Evolutionary conservation across 2,329 filamentous ascomycete genomes (phyloP), one percentile per base, ranked within the genome.

Genomic region (Fusarium lyarnte): DNA sequence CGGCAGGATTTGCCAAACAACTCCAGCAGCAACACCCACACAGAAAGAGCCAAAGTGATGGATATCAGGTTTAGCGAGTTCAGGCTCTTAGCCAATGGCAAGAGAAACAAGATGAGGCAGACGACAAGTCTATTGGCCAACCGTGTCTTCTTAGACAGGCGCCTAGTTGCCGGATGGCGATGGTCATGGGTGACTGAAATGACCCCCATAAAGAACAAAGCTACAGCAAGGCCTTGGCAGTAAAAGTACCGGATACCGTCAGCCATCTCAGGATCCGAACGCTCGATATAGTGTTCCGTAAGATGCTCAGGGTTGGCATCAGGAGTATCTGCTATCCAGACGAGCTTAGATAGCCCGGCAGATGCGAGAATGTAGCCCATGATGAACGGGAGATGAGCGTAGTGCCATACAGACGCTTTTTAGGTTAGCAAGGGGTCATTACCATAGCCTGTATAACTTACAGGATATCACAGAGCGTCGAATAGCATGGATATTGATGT

Each of bases 291-390:
- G 19, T 81, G 78, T 33, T 87, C 84, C 11, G 85, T 87, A 1
- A 92, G 81, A 36, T 83, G 81, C 13, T 87, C 81, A 2, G 83
- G 66, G 39, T 88, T 81, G 2, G 88, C 80, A 64, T 86, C 80
- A 4, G 81, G 72, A 39, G 83, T 85, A 78, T 92, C 90, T 58
- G 87, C 85, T 14, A 88, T 86, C 2, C 91, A 81, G 36, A 92
- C 89, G 1, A 92, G 83, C 64, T 87, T 85, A 9, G 87, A 87
- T 29, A 92, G 82, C 6, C 87, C 87, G 6, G 88, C 86, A 31
- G 87, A 86, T n/a, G 85, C 85, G 38, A 91, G 84, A 21, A 90
- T 86, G 78, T 89, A 92, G 51, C 84, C 83, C 85, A 91, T 89
- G 65, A 91, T 86, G 79, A 92, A 91, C 2, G 88, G 86, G 29